Evolutionary conservation across 2,329 filamentous ascomycete species (phyloP), one percentile per base, ranked within the genome.

Genomic region (Fusarium annulatum): DNA sequence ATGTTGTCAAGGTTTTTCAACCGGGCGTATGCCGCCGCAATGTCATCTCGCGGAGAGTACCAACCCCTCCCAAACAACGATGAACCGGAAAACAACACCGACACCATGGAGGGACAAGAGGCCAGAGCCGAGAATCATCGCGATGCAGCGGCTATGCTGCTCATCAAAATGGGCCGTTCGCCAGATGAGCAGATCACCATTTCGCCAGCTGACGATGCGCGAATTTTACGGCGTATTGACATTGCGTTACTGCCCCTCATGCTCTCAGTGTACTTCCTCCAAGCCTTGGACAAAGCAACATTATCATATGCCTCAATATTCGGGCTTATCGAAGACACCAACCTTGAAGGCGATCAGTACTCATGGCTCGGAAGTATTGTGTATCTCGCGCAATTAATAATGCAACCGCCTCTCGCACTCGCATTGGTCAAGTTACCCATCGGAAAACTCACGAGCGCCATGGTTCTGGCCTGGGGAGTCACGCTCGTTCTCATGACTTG

Each of bases 271-370:
- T 92, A 92, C 80, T 91, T 89, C 76, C 84, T 92, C 1, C 90
- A 92, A 71, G 87, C 86, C 16, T 83, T 91, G 10, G 90, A 92
- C 81, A 92, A 92, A 79, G 86, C 89, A 0, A 89, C 88, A 0
- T 82, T 92, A 81, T 82, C 81, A 4, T 92, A 91, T 74, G 88
- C 88, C 6, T 90, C 89, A 0, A 87, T 92, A 16, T 92, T 92
- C 72, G 90, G 90, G 5, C 83, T 92, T 16, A 86, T 89, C 38
- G 82, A 90, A 58, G 88, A 91, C 76, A 87, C 89, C 1, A 78
- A 86, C 45, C 86, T 92, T 3, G 81, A 86, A 14, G 88, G 88
- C 21, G 83, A 88, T 55, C 85, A 92, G 84, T 86, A 83, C 73
- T 90, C 89, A 4, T 91, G 89, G 89, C 85, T 91, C 0, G 88